These are phyloP conservation scores for Calcarisporium arbuscula DNA, from an alignment of 2,329 filamentous ascomycete species.

Conservation along the genomic window DNA sequence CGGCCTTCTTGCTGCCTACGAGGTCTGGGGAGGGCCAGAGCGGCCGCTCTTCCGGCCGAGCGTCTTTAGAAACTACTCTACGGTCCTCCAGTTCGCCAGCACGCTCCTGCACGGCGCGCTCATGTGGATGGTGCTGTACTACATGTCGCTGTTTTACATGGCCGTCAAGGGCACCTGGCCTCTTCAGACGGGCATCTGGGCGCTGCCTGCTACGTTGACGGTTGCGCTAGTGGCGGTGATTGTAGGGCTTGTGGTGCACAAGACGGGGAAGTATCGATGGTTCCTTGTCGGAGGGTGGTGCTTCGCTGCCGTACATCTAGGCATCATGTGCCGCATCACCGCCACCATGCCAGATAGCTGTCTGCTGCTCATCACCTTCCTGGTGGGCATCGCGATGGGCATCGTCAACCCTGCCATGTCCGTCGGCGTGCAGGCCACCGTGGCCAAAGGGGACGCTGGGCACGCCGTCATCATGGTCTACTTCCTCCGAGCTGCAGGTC, in stretches of 20 bases:
- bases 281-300: constrained; percentile 57
- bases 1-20: constrained; percentile 14
- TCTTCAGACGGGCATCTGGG: constrained; percentile 33
- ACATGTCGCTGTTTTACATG: constrained; percentile 20
- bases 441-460: constrained; percentile 12
- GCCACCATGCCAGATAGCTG: constrained; percentile 40
- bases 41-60: constrained; percentile 18
- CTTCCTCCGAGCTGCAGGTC: constrained; percentile 18
- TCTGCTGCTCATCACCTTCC: constrained; percentile 57
- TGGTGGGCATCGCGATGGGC: constrained; percentile 55
- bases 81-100: constrained; percentile 14
- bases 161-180: constrained; percentile 15
- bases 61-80: constrained; percentile 15
- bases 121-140: constrained; percentile 23
- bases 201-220: constrained; percentile 55
- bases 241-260: constrained; percentile 47
- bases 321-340: constrained; percentile 44
- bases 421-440: constrained; percentile 54
- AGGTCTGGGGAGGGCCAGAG: constrained; percentile 6
- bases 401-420: constrained; percentile 59
- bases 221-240: constrained; percentile 55
- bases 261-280: constrained; percentile 54
- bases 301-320: constrained; percentile 51
- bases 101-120: constrained; percentile 17
- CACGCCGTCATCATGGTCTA: constrained; percentile 20